Conservation (phyloP, 2,329 filamentous ascomycete genomes). For the Diaporthe citriasiana region DNA sequence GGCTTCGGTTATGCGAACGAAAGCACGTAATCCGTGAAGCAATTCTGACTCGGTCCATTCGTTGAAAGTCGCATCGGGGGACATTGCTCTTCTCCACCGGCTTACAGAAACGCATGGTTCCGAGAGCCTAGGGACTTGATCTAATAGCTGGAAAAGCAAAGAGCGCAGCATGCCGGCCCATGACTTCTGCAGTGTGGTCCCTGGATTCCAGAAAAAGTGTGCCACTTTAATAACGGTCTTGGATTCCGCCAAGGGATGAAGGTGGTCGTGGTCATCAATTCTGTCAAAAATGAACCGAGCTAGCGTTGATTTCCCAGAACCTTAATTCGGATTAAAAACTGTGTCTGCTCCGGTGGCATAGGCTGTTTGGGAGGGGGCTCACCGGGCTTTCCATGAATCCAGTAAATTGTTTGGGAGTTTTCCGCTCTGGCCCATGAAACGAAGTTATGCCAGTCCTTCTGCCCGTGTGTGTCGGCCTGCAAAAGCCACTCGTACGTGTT, state of each 20-base stretch:
- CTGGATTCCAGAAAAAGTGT: slow-evolving; percentile 9
- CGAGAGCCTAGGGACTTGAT: not conserved
- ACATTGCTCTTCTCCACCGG: not conserved
- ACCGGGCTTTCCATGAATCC: slow-evolving; percentile 1
- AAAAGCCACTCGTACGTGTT: slow-evolving; percentile 5
- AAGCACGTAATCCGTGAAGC: not conserved
- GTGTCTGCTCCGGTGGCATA: too few relatives aligned
- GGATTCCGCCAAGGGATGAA: not conserved
- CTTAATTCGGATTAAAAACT: not conserved
- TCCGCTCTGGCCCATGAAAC: not conserved
- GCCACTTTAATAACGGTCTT: not conserved
- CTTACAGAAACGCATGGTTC: not conserved
- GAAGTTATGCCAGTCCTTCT: not conserved
- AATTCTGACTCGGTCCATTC: slow-evolving; percentile 14
- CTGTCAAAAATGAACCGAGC: slow-evolving; percentile 3
- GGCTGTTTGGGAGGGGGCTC: not conserved
- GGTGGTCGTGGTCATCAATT: not conserved
- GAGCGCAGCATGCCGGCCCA: not conserved
- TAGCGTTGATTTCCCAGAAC: slow-evolving; percentile 5
- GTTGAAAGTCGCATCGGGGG: not conserved
- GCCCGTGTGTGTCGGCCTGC: not conserved
- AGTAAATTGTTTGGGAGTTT: not conserved
- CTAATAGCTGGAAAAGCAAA: not conserved
- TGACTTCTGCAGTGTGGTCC: not conserved
- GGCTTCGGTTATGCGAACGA: not conserved